These are phyloP conservation scores for Biscogniauxia mediterranea DNA, from an alignment of 2,329 filamentous ascomycete species.

Conservation along the genomic window DNA sequence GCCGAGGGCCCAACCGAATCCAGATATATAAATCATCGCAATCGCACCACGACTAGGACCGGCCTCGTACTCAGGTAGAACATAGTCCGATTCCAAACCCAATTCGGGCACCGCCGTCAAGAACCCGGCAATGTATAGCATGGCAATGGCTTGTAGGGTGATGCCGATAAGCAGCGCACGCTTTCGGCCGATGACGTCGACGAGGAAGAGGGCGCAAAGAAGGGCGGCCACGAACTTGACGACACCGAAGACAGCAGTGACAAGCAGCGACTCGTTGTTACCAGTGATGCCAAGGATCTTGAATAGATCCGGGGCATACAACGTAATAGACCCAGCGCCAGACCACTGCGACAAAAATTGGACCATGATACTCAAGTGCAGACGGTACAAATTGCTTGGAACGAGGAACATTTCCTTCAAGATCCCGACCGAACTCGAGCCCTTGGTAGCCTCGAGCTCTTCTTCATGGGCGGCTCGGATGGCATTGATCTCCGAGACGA, in stretches of 20 bases:
- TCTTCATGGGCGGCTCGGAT: constrained; percentile 67
- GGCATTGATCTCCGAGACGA: constrained; percentile 58
- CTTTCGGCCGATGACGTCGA: constrained; percentile 77
- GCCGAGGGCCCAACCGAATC: constrained; percentile 66
- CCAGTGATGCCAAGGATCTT: constrained; percentile 68
- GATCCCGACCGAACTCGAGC: constrained; percentile 61
- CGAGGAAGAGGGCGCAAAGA: constrained; percentile 72
- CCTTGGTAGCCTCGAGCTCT: constrained; percentile 69
- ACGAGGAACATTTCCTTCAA: constrained; percentile 67
- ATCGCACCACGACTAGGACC: constrained; percentile 65
- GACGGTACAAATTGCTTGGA: constrained; percentile 68
- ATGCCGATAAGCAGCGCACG: constrained; percentile 61
- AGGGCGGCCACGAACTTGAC: constrained; percentile 68
- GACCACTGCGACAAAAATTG: constrained; percentile 75
- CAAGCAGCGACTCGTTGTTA: constrained; percentile 65
- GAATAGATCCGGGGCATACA: constrained; percentile 75
- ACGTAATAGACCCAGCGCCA: constrained; percentile 70
- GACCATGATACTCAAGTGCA: constrained; percentile 66
- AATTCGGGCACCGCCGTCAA: constrained; percentile 61
- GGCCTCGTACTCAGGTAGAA: constrained; percentile 47
- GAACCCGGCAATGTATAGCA: constrained; percentile 63
- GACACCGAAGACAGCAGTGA: constrained; percentile 74
- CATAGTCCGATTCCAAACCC: constrained; percentile 47
- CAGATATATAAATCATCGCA: constrained; percentile 70
- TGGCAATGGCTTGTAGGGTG: constrained; percentile 56